Evolutionary conservation across 495 filamentous ascomycete species (phyloP).

Genomic region (Penicillium turbatum): DNA sequence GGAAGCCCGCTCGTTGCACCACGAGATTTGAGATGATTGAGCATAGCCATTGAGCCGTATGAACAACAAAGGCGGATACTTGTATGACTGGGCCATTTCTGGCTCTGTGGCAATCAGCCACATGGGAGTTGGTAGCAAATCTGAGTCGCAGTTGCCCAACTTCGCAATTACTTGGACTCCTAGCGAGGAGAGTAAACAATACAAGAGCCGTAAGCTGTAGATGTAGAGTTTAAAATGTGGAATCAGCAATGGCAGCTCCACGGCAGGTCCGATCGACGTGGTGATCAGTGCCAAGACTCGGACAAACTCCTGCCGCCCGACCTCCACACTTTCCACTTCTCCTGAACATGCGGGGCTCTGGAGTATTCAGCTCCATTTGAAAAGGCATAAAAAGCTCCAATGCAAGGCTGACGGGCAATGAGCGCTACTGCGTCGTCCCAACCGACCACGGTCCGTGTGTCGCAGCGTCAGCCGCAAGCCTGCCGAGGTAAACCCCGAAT

Average conservation of each 20-base stretch:
- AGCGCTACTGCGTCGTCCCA: constrained; percentile 6
- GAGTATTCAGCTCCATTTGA: not conserved
- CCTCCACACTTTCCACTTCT: not conserved
- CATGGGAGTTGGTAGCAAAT: too few species aligned
- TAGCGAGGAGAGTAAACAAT: too few species aligned
- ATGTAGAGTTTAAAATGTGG: not conserved
- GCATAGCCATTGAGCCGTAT: too few species aligned
- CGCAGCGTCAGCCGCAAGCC: constrained; percentile 31
- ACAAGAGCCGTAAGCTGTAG: too few species aligned
- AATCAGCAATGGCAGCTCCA: too few species aligned
- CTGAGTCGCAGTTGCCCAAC: too few species aligned
- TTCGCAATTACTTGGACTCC: too few species aligned
- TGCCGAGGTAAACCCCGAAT: constrained; percentile 25
- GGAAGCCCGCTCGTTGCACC: constrained; percentile 31
- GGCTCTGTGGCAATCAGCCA: too few species aligned
- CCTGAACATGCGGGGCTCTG: not conserved
- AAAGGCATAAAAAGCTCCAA: not conserved
- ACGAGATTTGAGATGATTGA: constrained; percentile 3
- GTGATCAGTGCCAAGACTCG: constrained; percentile 1
- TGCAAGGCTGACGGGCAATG: not conserved
- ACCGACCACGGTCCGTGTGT: constrained; percentile 18
- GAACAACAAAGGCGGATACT: too few species aligned
- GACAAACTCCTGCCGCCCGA: not conserved
- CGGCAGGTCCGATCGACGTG: not conserved
- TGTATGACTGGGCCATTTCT: too few species aligned